Conservation (phyloP, 805 yeast genomes). For the Nakazawaea ambrosiae region DNA sequence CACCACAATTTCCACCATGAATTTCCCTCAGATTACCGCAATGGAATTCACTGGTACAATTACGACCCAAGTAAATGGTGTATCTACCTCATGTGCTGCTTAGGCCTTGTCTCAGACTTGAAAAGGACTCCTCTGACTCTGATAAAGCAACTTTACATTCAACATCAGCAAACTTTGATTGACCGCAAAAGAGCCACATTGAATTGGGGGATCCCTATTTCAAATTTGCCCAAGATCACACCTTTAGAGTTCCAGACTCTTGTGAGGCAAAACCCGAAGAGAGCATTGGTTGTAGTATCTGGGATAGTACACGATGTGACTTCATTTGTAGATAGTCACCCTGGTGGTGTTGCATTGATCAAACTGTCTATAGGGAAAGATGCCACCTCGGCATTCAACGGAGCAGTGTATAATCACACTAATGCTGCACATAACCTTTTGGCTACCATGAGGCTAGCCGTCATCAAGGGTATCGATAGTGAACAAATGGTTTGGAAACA, state of each 20-base stretch:
- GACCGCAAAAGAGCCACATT: conserved; percentile 71
- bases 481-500: conserved; percentile 80
- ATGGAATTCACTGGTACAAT: conserved; percentile 62
- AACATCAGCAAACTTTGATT: conserved; percentile 75
- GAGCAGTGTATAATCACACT: conserved; percentile 90
- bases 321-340: conserved; percentile 86
- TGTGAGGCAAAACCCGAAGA: conserved; percentile 21
- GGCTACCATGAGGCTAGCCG: conserved; percentile 92
- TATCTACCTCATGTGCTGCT: conserved; percentile 39
- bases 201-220: conserved; percentile 94
- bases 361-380: conserved; percentile 84
- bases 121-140: conserved; percentile 51
- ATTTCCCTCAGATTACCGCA: conserved; percentile 85
- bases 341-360: conserved; percentile 83
- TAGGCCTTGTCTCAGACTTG: conserved; percentile 56
- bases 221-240: conserved; percentile 64
- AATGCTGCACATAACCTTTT: conserved; percentile 88
- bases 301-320: conserved; percentile 93
- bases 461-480: conserved; percentile 62
- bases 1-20: conserved; percentile 93
- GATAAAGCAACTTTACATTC: conserved; percentile 64
- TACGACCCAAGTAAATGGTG: conserved; percentile 87
- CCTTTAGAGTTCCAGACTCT: conserved; percentile 38
- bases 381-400: conserved; percentile 90
- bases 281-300: conserved; percentile 70